Conservation (phyloP, 208 protist species). For the Leishmania arabica region DNA sequence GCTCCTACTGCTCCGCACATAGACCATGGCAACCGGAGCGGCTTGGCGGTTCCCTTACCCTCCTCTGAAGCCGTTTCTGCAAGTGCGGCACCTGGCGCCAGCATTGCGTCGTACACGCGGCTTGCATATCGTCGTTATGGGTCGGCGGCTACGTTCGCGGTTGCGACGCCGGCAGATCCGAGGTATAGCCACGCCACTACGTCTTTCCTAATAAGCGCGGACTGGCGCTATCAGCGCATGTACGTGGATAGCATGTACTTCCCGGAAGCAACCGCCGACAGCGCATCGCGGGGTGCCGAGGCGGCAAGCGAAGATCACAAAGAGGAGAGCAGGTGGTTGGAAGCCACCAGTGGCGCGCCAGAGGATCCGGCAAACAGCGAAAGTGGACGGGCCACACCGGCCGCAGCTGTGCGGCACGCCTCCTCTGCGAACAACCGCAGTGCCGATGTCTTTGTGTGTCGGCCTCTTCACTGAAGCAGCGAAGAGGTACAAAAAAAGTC, state of each 20-base stretch:
- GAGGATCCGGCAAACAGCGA: background rate
- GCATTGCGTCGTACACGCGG: background rate
- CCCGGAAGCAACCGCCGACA: background rate
- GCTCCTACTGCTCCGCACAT: background rate
- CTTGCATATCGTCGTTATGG: conserved; percentile 17
- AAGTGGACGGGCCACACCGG: background rate
- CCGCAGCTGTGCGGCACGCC: background rate
- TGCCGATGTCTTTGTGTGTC: conserved; percentile 26
- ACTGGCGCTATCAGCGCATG: conserved; percentile 78
- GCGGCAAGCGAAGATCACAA: background rate
- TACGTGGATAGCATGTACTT: conserved; percentile 66
- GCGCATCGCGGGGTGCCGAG: background rate
- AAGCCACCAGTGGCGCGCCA: background rate
- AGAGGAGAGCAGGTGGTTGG: background rate
- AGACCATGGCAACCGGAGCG: background rate
- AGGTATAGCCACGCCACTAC: conserved; percentile 52
- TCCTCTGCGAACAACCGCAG: background rate
- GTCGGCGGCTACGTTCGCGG: conserved; percentile 10
- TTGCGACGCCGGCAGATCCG: conserved; percentile 23
- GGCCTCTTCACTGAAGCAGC: background rate
- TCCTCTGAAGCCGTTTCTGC: background rate
- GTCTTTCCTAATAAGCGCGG: conserved; percentile 61
- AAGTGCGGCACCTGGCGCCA: background rate
- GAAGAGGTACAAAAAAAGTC: background rate
- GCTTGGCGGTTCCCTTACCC: background rate